Evolutionary conservation across 2,329 filamentous ascomycete genomes (phyloP).

Genomic region (Calonectria pteridis): DNA sequence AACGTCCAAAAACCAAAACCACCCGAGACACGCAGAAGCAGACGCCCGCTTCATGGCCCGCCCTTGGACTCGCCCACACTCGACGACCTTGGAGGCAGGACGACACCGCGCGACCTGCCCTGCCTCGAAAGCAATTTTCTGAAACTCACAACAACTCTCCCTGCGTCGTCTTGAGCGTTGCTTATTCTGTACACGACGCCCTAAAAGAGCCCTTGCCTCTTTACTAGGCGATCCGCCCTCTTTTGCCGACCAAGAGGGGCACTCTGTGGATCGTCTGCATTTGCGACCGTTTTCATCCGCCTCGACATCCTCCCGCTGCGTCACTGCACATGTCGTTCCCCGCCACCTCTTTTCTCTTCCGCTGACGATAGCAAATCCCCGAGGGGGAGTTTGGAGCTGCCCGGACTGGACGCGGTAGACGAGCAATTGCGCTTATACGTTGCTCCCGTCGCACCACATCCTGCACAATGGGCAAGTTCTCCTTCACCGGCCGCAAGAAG

Average conservation of each 20-base stretch:
- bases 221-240: neutral
- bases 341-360: conserved; percentile 30
- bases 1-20: neutral
- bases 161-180: neutral
- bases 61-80: conserved; percentile 14
- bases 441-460: conserved; percentile 10
- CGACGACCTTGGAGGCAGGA: neutral
- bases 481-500: conserved; percentile 46
- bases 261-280: conserved; percentile 9
- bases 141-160: neutral
- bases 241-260: conserved; percentile 17
- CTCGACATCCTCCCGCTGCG: neutral
- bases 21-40: conserved; percentile 7
- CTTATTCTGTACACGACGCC: neutral
- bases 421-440: neutral
- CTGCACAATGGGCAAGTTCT: conserved; percentile 45
- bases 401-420: conserved; percentile 18
- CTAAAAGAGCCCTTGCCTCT: neutral
- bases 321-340: conserved; percentile 40
- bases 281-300: conserved; percentile 3
- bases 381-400: conserved; percentile 30
- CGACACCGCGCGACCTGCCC: neutral
- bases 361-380: conserved; percentile 39
- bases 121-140: neutral
- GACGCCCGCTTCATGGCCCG: conserved; percentile 19